A percentile compares a stretch with the other conserved stretches of the same genome.
Evolutionary conservation across 371 early-diverging fungal genomes (phyloP).

Genomic region (Syncephalastrum contaminatum): DNA sequence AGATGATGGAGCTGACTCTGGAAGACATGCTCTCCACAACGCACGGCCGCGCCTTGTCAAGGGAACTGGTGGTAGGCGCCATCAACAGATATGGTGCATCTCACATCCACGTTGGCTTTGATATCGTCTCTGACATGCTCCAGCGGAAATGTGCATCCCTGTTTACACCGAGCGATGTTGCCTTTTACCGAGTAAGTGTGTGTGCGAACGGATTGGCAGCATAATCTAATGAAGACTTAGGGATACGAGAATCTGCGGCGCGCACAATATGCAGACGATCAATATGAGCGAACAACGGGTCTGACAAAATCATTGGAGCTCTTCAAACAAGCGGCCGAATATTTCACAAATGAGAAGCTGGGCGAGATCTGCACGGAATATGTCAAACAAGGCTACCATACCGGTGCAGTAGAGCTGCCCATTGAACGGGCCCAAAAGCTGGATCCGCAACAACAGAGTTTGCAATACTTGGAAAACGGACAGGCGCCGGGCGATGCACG

Average conservation of each 20-base stretch:
- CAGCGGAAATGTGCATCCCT: slow-evolving; percentile 70
- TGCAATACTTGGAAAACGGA: slow-evolving; percentile 44
- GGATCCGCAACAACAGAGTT: slow-evolving; percentile 61
- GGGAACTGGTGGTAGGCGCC: slow-evolving; percentile 70
- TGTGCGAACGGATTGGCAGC: neutral
- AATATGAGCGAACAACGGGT: slow-evolving; percentile 43
- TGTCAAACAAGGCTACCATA: slow-evolving; percentile 47
- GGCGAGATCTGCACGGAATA: slow-evolving; percentile 58
- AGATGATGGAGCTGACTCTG: slow-evolving; percentile 52
- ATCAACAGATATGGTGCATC: slow-evolving; percentile 62
- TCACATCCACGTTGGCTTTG: slow-evolving; percentile 21
- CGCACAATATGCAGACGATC: slow-evolving; percentile 43
- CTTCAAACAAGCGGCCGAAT: slow-evolving; percentile 46
- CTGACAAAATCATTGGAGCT: slow-evolving; percentile 61
- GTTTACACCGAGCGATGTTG: slow-evolving; percentile 71
- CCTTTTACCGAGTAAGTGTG: slow-evolving; percentile 64
- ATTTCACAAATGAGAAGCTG: slow-evolving; percentile 52
- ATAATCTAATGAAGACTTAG: slow-evolving; percentile 13
- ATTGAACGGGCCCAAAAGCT: slow-evolving; percentile 65
- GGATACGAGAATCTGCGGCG: slow-evolving; percentile 59
- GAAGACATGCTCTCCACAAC: slow-evolving; percentile 60
- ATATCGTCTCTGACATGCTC: slow-evolving; percentile 54
- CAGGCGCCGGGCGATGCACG: slow-evolving; percentile 33
- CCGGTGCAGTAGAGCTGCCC: slow-evolving; percentile 68
- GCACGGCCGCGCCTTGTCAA: slow-evolving; percentile 61